Evolutionary conservation across 371 early-diverging fungal genomes (phyloP).

Genomic region (Rhizopus sp.): DNA sequence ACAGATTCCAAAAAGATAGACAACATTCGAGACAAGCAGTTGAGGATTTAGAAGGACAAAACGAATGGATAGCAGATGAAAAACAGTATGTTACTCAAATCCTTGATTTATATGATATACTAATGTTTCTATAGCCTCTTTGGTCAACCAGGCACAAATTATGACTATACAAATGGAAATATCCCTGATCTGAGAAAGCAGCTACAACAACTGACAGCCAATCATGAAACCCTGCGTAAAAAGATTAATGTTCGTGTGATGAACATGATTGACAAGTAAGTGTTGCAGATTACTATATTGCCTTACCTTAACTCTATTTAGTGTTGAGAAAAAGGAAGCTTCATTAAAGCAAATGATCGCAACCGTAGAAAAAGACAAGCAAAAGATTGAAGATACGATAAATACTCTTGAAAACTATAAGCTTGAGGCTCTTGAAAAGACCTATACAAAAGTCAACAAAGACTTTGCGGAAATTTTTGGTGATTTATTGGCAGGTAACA

Average conservation of each 20-base stretch:
- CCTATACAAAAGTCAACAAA: conserved; percentile 89
- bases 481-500: conserved; percentile 91
- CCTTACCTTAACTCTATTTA: conserved; percentile 14
- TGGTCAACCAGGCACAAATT: conserved; percentile 78
- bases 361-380: conserved; percentile 90
- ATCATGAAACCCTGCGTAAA: conserved; percentile 78
- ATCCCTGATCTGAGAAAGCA: conserved; percentile 71
- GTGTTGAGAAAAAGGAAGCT: conserved; percentile 89
- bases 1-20: conserved; percentile 67
- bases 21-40: conserved; percentile 55
- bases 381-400: conserved; percentile 95
- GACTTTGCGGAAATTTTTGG: conserved; percentile 97
- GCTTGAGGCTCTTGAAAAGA: conserved; percentile 83
- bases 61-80: conserved; percentile 90
- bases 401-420: conserved; percentile 87
- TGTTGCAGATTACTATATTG: background rate
- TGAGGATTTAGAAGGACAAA: conserved; percentile 57
- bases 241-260: conserved; percentile 93
- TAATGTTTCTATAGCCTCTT: conserved; percentile 51
- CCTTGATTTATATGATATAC: background rate
- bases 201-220: conserved; percentile 70
- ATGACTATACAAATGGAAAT: conserved; percentile 78
- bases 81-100: conserved; percentile 60
- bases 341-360: conserved; percentile 83
- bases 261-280: conserved; percentile 89